phyloP scores from a whole-genome alignment of 768 basidiomycete genomes.

The Glaciozyma antarctica region DNA sequence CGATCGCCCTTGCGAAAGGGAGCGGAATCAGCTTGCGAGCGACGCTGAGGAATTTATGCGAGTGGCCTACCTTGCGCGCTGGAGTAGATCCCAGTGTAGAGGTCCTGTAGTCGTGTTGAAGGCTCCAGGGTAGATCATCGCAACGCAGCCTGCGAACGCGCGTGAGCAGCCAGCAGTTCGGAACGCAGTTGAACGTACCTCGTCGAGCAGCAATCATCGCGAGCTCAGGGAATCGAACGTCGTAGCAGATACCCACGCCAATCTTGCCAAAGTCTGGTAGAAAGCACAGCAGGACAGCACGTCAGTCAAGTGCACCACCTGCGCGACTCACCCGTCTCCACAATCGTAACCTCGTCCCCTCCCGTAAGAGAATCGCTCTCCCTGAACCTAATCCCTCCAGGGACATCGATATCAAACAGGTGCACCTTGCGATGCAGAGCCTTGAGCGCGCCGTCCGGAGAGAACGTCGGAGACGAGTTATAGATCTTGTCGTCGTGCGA shows the following conservation, averaged over 20 bases:
- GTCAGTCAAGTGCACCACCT: not conserved
- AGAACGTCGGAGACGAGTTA: conserved; percentile 57
- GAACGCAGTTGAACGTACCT: conserved; percentile 45
- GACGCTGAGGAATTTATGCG: not conserved
- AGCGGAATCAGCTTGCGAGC: conserved; percentile 2
- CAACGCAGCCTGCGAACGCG: conserved; percentile 59
- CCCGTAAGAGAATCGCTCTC: conserved; percentile 48
- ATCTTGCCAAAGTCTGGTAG: conserved; percentile 87
- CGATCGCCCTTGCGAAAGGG: conserved; percentile 58
- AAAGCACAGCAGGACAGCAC: not conserved
- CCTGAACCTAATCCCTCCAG: conserved; percentile 82
- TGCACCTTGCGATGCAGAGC: conserved; percentile 89
- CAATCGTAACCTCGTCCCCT: conserved; percentile 61
- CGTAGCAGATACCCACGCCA: conserved; percentile 93
- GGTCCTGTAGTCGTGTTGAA: conserved; percentile 96
- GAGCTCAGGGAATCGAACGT: conserved; percentile 87
- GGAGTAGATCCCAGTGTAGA: conserved; percentile 88
- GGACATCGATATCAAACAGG: conserved; percentile 94
- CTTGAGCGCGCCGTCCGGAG: conserved; percentile 38
- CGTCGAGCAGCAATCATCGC: conserved; percentile 79
- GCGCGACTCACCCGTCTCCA: conserved; percentile 64
- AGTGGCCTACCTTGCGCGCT: conserved; percentile 59
- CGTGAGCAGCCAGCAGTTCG: not conserved
- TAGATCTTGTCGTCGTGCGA: conserved; percentile 62
- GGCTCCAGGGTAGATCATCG: conserved; percentile 84